phyloP scores from a whole-genome alignment of 1,139 yeast species.

The Sugiyamaella japonica region DNA sequence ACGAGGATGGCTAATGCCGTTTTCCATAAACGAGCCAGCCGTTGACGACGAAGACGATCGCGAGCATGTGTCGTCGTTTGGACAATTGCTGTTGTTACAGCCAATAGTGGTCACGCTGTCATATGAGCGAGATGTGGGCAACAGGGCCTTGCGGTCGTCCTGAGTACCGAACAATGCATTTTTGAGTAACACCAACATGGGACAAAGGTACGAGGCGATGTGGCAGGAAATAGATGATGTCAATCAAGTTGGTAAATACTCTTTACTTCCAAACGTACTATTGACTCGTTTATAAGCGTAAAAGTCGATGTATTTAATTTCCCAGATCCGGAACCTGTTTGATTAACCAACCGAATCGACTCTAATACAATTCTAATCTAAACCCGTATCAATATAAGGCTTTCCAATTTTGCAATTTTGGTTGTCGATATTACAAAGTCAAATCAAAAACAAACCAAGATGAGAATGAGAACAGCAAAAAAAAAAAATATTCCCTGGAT shows the following conservation, averaged over 20 bases:
- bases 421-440: background rate
- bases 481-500: background rate
- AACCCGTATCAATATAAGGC: too few species aligned
- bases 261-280: too few species aligned
- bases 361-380: too few species aligned
- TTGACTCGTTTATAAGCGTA: too few species aligned
- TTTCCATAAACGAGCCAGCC: slow-evolving; percentile 21
- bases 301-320: too few species aligned
- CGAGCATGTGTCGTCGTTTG: slow-evolving; percentile 23
- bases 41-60: slow-evolving; percentile 23
- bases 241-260: too few species aligned
- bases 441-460: background rate
- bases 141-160: slow-evolving; percentile 31
- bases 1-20: slow-evolving; percentile 46
- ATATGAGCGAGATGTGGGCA: slow-evolving; percentile 35
- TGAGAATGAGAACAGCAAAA: background rate
- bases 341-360: too few species aligned
- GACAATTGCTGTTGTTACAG: slow-evolving; percentile 9
- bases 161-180: slow-evolving; percentile 35
- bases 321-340: too few species aligned
- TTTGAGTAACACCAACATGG: slow-evolving; percentile 40
- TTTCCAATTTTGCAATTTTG: too few species aligned
- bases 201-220: too few species aligned
- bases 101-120: slow-evolving; percentile 25
- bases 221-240: too few species aligned